These are phyloP conservation scores for Alternaria longipes DNA, from an alignment of 2,329 filamentous ascomycete species.

Conservation along the genomic window DNA sequence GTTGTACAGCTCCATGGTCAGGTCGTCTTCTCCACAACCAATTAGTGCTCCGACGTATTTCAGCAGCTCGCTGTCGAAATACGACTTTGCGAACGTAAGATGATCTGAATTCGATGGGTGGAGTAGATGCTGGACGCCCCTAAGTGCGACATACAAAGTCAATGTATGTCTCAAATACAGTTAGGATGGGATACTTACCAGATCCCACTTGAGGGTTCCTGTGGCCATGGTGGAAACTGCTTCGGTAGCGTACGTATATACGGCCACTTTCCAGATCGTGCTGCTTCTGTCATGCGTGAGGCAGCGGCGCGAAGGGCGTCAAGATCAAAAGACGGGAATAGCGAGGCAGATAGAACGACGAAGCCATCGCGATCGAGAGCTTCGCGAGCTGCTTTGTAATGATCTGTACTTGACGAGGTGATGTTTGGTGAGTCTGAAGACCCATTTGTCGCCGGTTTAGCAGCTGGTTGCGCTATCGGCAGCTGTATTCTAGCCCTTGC, in stretches of 20 bases:
- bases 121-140: slow-evolving; percentile 85
- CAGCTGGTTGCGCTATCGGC: slow-evolving; percentile 18
- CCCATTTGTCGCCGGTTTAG: slow-evolving; percentile 7
- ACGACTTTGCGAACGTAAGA: slow-evolving; percentile 70
- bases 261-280: slow-evolving; percentile 78
- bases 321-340: slow-evolving; percentile 63
- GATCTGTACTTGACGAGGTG: slow-evolving; percentile 23
- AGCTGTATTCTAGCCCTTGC: slow-evolving; percentile 21
- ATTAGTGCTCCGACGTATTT: slow-evolving; percentile 72
- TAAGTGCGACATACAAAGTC: neutral
- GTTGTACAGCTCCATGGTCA: slow-evolving; percentile 91
- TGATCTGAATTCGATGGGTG: slow-evolving; percentile 74
- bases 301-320: slow-evolving; percentile 68
- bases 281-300: slow-evolving; percentile 64
- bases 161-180: neutral
- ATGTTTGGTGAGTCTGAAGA: slow-evolving; percentile 16
- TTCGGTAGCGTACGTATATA: slow-evolving; percentile 85
- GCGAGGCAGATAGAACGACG: slow-evolving; percentile 73
- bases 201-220: slow-evolving; percentile 70
- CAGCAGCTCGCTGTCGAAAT: slow-evolving; percentile 75
- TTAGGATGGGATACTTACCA: slow-evolving; percentile 55
- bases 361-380: slow-evolving; percentile 77
- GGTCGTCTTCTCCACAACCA: slow-evolving; percentile 59
- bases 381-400: slow-evolving; percentile 53
- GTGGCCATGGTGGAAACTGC: slow-evolving; percentile 87